phyloP scores from a whole-genome alignment of 768 basidiomycete species.

The Tylopilus rubrobrunneus region DNA sequence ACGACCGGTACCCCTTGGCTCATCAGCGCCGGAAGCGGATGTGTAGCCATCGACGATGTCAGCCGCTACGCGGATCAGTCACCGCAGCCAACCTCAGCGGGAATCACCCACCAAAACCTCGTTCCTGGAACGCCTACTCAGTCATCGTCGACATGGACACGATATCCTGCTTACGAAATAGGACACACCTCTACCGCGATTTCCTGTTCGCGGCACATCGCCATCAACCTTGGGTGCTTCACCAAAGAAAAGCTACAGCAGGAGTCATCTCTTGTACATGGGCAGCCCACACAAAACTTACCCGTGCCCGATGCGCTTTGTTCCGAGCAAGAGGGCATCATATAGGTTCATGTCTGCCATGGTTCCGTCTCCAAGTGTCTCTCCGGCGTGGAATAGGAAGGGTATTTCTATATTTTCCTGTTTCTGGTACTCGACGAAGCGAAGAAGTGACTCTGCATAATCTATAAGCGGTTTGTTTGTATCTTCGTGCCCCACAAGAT shows the following conservation, averaged over 20 bases:
- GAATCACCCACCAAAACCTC: neutral
- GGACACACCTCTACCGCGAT: neutral
- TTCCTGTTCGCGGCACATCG: neutral
- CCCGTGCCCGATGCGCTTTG: neutral
- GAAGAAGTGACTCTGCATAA: slow-evolving; percentile 37
- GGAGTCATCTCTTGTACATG: neutral
- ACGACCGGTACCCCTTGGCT: neutral
- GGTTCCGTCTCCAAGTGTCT: neutral
- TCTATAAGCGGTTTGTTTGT: slow-evolving; percentile 28
- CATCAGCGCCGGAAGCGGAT: neutral
- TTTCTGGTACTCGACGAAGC: slow-evolving; percentile 36
- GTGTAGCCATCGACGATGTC: neutral
- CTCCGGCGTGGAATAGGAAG: neutral
- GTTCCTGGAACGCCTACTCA: neutral
- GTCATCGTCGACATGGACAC: neutral
- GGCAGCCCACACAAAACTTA: neutral
- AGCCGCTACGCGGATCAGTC: neutral
- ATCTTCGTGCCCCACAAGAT: slow-evolving; percentile 33
- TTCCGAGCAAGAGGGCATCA: neutral
- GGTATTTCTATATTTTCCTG: neutral
- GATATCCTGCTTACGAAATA: neutral
- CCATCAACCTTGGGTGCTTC: neutral
- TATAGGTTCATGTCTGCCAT: neutral
- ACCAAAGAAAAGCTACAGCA: neutral
- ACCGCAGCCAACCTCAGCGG: neutral